Evolutionary conservation across 2,329 filamentous ascomycete species (phyloP).

Genomic region (Orbilia ellipsospora): DNA sequence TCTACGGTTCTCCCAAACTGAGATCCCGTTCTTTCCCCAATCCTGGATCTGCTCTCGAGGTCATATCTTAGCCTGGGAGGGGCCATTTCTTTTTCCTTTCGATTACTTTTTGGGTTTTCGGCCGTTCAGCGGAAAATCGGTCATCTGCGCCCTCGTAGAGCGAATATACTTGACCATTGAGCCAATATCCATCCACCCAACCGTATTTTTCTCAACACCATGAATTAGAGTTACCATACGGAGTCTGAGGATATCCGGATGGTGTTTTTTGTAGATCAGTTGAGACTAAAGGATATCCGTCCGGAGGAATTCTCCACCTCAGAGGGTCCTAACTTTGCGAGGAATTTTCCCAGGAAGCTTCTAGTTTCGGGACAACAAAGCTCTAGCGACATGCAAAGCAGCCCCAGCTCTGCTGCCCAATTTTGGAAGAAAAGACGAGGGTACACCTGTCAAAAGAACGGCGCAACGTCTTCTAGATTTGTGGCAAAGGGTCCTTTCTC

Average conservation of each 20-base stretch:
- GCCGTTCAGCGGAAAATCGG: slow-evolving; percentile 36
- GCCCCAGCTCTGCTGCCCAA: too few relatives aligned
- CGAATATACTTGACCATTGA: slow-evolving; percentile 8
- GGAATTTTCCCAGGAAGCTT: too few relatives aligned
- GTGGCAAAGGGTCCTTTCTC: slow-evolving; percentile 13
- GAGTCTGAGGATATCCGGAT: slow-evolving; percentile 2
- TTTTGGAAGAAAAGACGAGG: background rate
- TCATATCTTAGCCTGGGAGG: too few relatives aligned
- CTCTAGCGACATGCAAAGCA: background rate
- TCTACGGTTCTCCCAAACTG: too few relatives aligned
- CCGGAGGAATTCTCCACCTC: too few relatives aligned
- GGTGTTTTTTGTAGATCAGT: too few relatives aligned
- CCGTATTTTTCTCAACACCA: slow-evolving; percentile 31
- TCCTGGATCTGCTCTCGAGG: too few relatives aligned
- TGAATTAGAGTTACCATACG: slow-evolving; percentile 28
- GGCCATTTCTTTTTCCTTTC: background rate
- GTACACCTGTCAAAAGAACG: too few relatives aligned
- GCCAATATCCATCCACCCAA: slow-evolving; percentile 25
- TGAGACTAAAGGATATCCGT: too few relatives aligned
- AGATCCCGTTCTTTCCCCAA: too few relatives aligned
- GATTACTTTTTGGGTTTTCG: slow-evolving; percentile 24
- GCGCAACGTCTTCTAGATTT: slow-evolving; percentile 2
- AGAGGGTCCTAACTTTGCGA: too few relatives aligned
- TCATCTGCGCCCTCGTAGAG: slow-evolving; percentile 20
- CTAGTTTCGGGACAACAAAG: background rate